phyloP scores from a whole-genome alignment of 2,329 filamentous ascomycete species.

The Lecanicillium sp. region DNA sequence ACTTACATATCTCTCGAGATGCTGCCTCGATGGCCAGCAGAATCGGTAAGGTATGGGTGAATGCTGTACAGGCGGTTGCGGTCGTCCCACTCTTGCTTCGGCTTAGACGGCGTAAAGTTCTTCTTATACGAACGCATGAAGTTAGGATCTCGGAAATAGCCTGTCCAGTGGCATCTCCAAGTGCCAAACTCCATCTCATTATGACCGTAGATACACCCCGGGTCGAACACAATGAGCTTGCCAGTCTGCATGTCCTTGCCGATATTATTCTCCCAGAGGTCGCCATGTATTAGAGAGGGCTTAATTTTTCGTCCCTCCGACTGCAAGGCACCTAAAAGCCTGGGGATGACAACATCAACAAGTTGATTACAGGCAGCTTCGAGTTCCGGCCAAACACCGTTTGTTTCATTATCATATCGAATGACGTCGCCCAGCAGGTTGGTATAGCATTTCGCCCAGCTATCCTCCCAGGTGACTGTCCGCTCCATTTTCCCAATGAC shows the following conservation, averaged over 20 bases:
- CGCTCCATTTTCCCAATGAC: conserved; percentile 24
- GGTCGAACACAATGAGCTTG: conserved; percentile 27
- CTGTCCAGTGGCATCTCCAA: conserved; percentile 19
- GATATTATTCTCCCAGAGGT: conserved; percentile 30
- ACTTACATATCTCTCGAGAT: conserved; percentile 22
- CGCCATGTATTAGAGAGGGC: conserved; percentile 28
- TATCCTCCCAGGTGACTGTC: conserved; percentile 26
- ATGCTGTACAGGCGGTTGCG: conserved; percentile 22
- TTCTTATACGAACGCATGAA: conserved; percentile 18
- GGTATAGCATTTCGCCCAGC: conserved; percentile 30
- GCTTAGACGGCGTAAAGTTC: conserved; percentile 20
- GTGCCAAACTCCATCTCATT: conserved; percentile 27
- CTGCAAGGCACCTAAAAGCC: conserved; percentile 25
- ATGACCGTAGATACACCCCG: conserved; percentile 27
- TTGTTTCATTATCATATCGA: conserved; percentile 9
- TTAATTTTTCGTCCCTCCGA: conserved; percentile 24
- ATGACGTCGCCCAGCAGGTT: conserved; percentile 9
- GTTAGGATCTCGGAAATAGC: conserved; percentile 16
- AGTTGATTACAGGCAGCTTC: conserved; percentile 17
- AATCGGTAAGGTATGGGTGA: conserved; percentile 17
- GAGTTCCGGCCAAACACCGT: conserved; percentile 19
- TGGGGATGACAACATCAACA: conserved; percentile 23
- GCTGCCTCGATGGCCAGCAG: conserved; percentile 21
- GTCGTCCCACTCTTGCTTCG: conserved; percentile 21
- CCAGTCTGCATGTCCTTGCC: conserved; percentile 23